phyloP scores from a whole-genome alignment of 176 grass and related monocot genomes.

The Microstegium vimineum region DNA sequence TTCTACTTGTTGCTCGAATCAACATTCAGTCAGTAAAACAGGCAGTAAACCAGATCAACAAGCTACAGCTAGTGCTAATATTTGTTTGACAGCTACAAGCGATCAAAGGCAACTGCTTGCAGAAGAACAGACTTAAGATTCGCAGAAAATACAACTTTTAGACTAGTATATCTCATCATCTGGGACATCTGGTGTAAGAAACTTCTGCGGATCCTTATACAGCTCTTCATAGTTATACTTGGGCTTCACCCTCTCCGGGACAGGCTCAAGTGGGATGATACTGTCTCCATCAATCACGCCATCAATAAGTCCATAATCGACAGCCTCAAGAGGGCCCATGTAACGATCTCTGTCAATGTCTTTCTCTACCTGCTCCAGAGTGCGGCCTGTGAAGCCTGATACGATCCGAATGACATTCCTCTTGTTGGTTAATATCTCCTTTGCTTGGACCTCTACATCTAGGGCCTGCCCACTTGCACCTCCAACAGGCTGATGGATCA shows the following conservation, averaged over 20 bases:
- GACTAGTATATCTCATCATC: conserved; percentile 92
- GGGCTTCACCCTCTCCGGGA: conserved; percentile 58
- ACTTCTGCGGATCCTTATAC: conserved; percentile 69
- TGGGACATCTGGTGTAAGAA: conserved; percentile 72
- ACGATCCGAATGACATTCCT: conserved; percentile 64
- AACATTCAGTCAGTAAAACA: background rate
- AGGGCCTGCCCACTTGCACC: conserved; percentile 73
- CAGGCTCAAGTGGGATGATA: conserved; percentile 64
- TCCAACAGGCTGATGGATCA: conserved; percentile 86
- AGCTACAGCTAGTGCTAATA: conserved; percentile 18
- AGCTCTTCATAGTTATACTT: conserved; percentile 56
- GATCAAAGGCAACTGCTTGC: background rate
- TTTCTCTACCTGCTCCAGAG: conserved; percentile 68
- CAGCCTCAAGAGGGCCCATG: conserved; percentile 90
- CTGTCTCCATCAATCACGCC: conserved; percentile 68
- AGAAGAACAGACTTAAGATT: background rate
- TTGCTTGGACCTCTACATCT: conserved; percentile 72
- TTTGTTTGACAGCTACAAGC: conserved; percentile 11
- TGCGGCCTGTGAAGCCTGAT: conserved; percentile 56
- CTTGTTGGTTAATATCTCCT: conserved; percentile 81
- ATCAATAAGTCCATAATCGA: conserved; percentile 87
- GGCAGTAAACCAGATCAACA: background rate
- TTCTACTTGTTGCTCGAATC: background rate
- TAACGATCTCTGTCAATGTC: conserved; percentile 87
- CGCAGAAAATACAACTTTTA: background rate